These are phyloP conservation scores for Pleurotus sapidus DNA, from an alignment of 768 basidiomycete genomes.

Conservation along the genomic window DNA sequence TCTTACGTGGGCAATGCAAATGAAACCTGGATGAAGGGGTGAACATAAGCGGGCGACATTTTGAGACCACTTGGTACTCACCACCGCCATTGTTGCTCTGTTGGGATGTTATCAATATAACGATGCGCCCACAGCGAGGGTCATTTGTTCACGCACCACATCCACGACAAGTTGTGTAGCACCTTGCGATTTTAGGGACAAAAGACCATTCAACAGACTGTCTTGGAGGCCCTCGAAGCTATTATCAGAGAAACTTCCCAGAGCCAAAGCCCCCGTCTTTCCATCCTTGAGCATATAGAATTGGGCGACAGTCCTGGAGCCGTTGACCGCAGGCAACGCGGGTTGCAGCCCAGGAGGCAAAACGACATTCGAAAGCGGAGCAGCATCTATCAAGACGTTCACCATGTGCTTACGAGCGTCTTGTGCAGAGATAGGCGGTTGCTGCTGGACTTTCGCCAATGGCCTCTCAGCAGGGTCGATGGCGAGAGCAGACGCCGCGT, in stretches of 20 bases:
- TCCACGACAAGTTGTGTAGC: slow-evolving; percentile 56
- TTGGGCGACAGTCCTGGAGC: slow-evolving; percentile 48
- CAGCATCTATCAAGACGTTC: slow-evolving; percentile 47
- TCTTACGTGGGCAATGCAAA: slow-evolving; percentile 58
- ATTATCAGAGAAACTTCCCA: slow-evolving; percentile 54
- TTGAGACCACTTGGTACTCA: slow-evolving; percentile 6
- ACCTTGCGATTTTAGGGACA: slow-evolving; percentile 42
- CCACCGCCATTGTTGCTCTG: slow-evolving; percentile 52
- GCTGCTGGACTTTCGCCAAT: slow-evolving; percentile 36
- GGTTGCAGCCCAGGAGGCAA: slow-evolving; percentile 41
- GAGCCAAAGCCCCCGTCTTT: slow-evolving; percentile 52
- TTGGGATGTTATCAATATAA: not conserved
- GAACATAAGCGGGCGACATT: not conserved
- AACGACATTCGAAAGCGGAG: slow-evolving; percentile 40
- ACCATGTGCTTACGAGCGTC: slow-evolving; percentile 35
- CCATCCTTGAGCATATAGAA: slow-evolving; percentile 54
- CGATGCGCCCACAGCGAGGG: too few relatives aligned
- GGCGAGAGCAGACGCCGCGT: slow-evolving; percentile 17
- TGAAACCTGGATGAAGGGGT: slow-evolving; percentile 32
- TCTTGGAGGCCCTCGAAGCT: slow-evolving; percentile 38
- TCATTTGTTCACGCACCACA: slow-evolving; percentile 35
- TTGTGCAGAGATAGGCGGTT: slow-evolving; percentile 26
- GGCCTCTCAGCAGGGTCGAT: slow-evolving; percentile 18
- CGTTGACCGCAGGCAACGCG: slow-evolving; percentile 29
- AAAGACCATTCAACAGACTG: slow-evolving; percentile 43